Evolutionary conservation across 306 rosid species (phyloP), one percentile per base, ranked within the genome.

Genomic region (Fagus sylvatica): DNA sequence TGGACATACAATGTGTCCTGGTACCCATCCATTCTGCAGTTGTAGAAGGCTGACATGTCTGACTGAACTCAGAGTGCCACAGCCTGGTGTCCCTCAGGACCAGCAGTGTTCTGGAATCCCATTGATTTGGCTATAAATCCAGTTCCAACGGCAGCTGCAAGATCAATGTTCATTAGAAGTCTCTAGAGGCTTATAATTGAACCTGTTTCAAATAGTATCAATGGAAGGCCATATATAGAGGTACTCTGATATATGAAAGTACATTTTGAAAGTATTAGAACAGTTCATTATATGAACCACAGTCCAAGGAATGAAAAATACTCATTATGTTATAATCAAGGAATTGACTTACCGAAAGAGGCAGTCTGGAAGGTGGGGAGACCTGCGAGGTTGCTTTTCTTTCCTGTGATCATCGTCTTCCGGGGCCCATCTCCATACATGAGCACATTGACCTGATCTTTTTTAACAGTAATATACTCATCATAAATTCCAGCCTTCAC

Each of bases 351-450:
- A 91, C 93, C 6, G 61, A 91, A 91, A 46, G 88, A 73, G 74
- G 96, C 93, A 1, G 90, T 78, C 65, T 75, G 53, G 77, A 74
- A 74, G 42, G 96, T 92, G 78, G 80, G 53, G 30, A 69, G 1
- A 15, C 93, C 84, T 3, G 36, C 69, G 5, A 55, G 43, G 30
- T 17, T 4, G 79, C 62, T 74, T 76, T 81, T 90, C 6, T 32
- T 65, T 0, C 98, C 96, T 0, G 91, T 90, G 70, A 93, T 59
- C 2, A 90, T 48, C 61, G 94, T 93, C 34, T 3, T 77, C 8
- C 19, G 11, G 3, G 94, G 86, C 28, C 98, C 98, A 79, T 93
- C 98, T 1, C 98, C 98, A 9, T 81, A 93, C 82, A 93, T 85
- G 56, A 80, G 73, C 4, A 90, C 13, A 37, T 93, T 89, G 1